Evolutionary conservation across 1,139 yeast species (phyloP).

Genomic region (Hemisphaericaspora lyxosophila): DNA sequence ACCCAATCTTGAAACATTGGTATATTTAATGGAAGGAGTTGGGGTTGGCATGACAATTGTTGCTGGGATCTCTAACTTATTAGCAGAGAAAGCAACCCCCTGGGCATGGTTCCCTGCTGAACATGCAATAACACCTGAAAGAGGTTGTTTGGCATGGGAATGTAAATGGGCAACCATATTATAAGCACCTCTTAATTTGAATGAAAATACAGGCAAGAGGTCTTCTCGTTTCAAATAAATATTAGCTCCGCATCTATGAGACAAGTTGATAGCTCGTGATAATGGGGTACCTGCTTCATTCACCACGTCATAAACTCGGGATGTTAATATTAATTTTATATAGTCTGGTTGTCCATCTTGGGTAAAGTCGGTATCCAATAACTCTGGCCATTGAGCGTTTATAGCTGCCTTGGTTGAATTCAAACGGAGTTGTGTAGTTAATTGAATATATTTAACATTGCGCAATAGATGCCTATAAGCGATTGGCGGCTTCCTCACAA

Average conservation of each 20-base stretch:
- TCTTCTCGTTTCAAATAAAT: constrained; percentile 88
- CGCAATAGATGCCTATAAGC: constrained; percentile 1
- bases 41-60: constrained; percentile 98
- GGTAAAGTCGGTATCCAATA: constrained; percentile 51
- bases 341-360: constrained; percentile 85
- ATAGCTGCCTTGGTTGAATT: constrained; percentile 3
- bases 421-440: background rate
- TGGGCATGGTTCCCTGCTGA: constrained; percentile 99
- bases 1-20: constrained; percentile 88
- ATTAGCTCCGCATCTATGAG: constrained; percentile 70
- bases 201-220: constrained; percentile 88
- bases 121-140: constrained; percentile 93
- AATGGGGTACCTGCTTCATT: constrained; percentile 78
- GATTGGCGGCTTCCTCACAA: background rate
- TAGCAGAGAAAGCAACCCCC: constrained; percentile 94
- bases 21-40: constrained; percentile 91
- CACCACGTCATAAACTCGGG: constrained; percentile 92
- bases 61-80: constrained; percentile 80
- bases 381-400: constrained; percentile 42
- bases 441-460: background rate
- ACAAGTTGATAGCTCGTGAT: constrained; percentile 70
- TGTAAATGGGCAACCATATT: constrained; percentile 91
- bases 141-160: constrained; percentile 51
- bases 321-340: constrained; percentile 81
- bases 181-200: constrained; percentile 95